Conservation (phyloP, 345 rosid genomes). For the Eucalyptus melliodora region DNA sequence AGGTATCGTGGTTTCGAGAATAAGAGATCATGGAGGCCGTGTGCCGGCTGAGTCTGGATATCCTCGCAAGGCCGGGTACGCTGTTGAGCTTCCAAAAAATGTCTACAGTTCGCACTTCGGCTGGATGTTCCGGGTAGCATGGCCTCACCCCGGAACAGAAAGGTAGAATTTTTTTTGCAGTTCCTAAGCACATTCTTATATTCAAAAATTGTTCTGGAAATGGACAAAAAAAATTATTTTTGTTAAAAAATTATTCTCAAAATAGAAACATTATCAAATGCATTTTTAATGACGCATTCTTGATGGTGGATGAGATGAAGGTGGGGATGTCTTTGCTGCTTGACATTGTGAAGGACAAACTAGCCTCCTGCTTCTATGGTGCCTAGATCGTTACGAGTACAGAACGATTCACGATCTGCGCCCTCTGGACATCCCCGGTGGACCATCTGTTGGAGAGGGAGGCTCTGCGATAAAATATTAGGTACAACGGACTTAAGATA, state of each 20-base stretch:
- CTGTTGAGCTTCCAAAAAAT: background rate
- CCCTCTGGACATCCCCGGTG: background rate
- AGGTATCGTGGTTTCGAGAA: background rate
- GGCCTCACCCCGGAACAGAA: background rate
- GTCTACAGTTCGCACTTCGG: background rate
- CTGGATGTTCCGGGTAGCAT: background rate
- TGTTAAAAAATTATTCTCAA: fast-evolving
- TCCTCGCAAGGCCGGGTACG: fast-evolving
- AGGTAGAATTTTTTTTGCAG: no score
- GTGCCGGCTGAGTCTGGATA: background rate
- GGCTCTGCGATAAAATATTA: background rate
- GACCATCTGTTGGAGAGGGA: background rate
- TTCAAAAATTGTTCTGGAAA: fast-evolving
- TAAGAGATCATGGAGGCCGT: background rate
- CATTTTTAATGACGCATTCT: fast-evolving
- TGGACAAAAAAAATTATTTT: fast-evolving
- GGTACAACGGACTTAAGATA: background rate
- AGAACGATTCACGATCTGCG: background rate
- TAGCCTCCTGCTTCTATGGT: background rate
- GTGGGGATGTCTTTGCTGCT: background rate
- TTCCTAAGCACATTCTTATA: fast-evolving
- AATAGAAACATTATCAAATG: fast-evolving
- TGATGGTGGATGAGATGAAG: background rate
- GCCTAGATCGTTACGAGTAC: background rate
- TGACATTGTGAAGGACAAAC: background rate